Base-by-base conservation (phyloP, 23 red algal genomes). In the Gracilaria domingensis region DNA sequence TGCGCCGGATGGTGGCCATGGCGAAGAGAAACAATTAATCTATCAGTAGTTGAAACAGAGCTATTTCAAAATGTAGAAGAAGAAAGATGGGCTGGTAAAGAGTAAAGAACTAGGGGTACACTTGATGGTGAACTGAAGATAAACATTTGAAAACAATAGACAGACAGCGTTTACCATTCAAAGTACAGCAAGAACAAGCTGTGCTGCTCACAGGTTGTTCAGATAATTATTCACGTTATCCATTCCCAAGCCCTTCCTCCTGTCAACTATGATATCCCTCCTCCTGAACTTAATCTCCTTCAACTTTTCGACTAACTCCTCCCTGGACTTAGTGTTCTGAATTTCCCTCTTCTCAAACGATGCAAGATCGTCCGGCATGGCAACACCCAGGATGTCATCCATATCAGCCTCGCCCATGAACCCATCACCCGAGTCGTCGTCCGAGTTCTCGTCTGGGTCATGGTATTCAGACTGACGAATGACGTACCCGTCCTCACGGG, bases 371-470 rank as follows among this genome's bases (percentile, higher is more conserved):
- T 91, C 87, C 9, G 87, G 87, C 87, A 91, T 91, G 47, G 87
- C 62, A 30, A 91, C 75, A 23, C 87, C 87, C 9, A 91, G 75
- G 23, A 66, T 79, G 59, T 91, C 87, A 55, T 91, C 87, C 75
- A 81, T 80, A 3, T 91, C 87, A 21, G 72, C 58, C 48, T 80
- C 73, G 24, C 87, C 87, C 55, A 91, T 81, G 73, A 91, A 81
- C 16, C 87, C 87, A 42, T 91, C 87, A 28, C 87, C 87, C 45
- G 66, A 67, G 87, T 91, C 87, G 75, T 91, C 87, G 48, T 91
- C 87, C 28, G 61, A 55, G 4, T 77, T 50, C 54, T 54, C 67
- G 24, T 91, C 87, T 0, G 87, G 87, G 35, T 91, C 87, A 42
- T 23, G 62, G 34, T 91, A 91, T 38, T 81, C 75, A 32, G 66